These are phyloP conservation scores for Pythium vanterpoolii DNA, from an alignment of 352 stramenopile genomes.

Conservation along the genomic window DNA sequence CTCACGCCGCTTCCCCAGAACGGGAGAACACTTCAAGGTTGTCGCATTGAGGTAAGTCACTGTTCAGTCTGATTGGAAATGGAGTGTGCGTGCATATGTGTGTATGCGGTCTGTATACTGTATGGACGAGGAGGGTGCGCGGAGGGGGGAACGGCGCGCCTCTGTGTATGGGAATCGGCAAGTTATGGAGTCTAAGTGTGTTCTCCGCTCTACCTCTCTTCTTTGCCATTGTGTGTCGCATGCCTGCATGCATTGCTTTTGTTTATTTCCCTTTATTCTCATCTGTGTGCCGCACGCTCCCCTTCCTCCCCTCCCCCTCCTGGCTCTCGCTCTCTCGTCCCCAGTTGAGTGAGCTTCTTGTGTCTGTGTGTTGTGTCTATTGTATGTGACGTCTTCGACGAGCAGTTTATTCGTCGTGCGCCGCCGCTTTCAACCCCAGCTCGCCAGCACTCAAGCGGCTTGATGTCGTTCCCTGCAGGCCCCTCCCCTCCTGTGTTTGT, in stretches of 20 bases:
- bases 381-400: conserved; percentile 24
- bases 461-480: conserved; percentile 27
- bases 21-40: background rate
- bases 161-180: conserved; percentile 1
- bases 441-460: conserved; percentile 18
- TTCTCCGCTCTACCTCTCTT: too few relatives aligned
- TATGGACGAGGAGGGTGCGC: conserved; percentile 12
- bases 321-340: conserved; percentile 3
- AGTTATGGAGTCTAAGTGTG: too few relatives aligned
- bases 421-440: background rate
- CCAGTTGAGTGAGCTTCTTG: conserved; percentile 20
- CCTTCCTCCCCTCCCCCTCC: background rate
- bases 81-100: background rate
- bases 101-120: background rate
- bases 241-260: background rate
- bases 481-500: background rate
- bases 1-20: background rate
- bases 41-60: conserved; percentile 13
- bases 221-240: background rate
- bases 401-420: conserved; percentile 19
- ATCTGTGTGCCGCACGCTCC: background rate
- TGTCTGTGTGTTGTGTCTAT: conserved; percentile 19
- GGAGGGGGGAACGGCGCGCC: conserved; percentile 3
- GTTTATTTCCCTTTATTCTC: background rate
- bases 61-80: background rate